These are phyloP conservation scores for Canariomyces notabilis DNA, from an alignment of 2,329 filamentous ascomycete species.

Conservation along the genomic window DNA sequence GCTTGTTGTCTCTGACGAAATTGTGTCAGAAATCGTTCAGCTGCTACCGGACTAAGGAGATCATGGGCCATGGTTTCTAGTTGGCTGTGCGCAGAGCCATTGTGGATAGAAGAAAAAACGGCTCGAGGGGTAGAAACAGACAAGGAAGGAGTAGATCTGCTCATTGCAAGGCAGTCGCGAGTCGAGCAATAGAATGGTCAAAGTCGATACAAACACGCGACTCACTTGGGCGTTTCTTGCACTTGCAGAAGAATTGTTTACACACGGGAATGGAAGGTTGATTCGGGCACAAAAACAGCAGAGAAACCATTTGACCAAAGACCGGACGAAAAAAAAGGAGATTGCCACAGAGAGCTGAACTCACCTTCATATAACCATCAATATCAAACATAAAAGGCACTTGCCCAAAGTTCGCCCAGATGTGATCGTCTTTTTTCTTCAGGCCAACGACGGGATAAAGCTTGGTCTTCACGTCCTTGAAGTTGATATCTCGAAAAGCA, in stretches of 20 bases:
- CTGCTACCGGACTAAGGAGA: too few species aligned
- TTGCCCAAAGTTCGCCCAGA: constrained; percentile 63
- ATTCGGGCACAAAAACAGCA: too few species aligned
- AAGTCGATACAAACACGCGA: background rate
- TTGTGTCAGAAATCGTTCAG: background rate
- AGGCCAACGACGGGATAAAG: constrained; percentile 65
- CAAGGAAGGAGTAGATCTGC: too few species aligned
- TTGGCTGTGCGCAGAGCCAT: too few species aligned
- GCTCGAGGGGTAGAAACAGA: too few species aligned
- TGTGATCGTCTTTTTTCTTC: constrained; percentile 58
- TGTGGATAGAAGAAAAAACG: too few species aligned
- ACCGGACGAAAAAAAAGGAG: background rate
- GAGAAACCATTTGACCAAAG: too few species aligned
- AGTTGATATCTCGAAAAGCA: constrained; percentile 65
- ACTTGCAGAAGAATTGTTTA: background rate
- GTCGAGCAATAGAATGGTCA: background rate
- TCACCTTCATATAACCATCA: constrained; percentile 73
- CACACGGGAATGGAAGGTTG: too few species aligned
- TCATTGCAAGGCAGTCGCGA: too few species aligned
- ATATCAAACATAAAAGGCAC: constrained; percentile 87
- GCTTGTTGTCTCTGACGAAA: constrained; percentile 35
- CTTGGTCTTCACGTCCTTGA: constrained; percentile 48
- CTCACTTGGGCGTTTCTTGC: background rate
- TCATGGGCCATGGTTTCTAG: too few species aligned
- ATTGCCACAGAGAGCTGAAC: constrained; percentile 25